Conservation (phyloP, 2,329 filamentous ascomycete genomes). For the Aureobasidium sp. region DNA sequence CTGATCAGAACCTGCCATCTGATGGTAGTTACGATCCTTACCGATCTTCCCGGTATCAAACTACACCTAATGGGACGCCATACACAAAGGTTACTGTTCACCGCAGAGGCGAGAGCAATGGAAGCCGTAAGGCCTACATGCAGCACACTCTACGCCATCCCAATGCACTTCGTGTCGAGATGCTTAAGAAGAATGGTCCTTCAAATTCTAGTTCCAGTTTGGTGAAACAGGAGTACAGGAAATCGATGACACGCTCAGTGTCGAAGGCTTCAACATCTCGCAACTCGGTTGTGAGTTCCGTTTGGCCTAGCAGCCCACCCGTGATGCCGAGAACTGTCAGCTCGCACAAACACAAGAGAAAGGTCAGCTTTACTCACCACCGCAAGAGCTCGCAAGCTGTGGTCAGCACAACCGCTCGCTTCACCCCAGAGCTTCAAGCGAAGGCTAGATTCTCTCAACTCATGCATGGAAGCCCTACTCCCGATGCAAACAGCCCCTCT, state of each 20-base stretch:
- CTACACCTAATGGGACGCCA: conserved; percentile 24
- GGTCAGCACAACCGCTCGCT: conserved; percentile 29
- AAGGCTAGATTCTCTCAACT: conserved; percentile 24
- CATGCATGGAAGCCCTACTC: conserved; percentile 18
- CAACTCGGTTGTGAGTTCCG: conserved; percentile 40
- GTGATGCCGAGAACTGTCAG: conserved; percentile 25
- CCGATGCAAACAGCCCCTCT: conserved; percentile 24
- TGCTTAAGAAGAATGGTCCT: conserved; percentile 26
- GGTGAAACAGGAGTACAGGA: conserved; percentile 11
- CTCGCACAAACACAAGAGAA: conserved; percentile 45
- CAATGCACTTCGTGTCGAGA: conserved; percentile 36
- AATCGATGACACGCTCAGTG: conserved; percentile 23
- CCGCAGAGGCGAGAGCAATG: conserved; percentile 35
- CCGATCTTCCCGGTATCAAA: conserved; percentile 56
- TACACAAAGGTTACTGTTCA: conserved; percentile 65
- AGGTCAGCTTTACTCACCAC: conserved; percentile 56
- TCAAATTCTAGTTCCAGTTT: conserved; percentile 30
- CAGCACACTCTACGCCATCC: conserved; percentile 34
- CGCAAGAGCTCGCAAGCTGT: conserved; percentile 39
- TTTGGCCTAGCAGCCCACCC: conserved; percentile 43
- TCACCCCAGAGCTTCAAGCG: conserved; percentile 26
- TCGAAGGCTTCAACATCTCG: conserved; percentile 30
- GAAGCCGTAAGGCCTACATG: conserved; percentile 31
- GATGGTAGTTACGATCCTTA: conserved; percentile 76
- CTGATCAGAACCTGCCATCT: conserved; percentile 41